Evolutionary conservation across 768 basidiomycete species (phyloP), one percentile per base, ranked within the genome.

Genomic region (Tricholoma sp.): DNA sequence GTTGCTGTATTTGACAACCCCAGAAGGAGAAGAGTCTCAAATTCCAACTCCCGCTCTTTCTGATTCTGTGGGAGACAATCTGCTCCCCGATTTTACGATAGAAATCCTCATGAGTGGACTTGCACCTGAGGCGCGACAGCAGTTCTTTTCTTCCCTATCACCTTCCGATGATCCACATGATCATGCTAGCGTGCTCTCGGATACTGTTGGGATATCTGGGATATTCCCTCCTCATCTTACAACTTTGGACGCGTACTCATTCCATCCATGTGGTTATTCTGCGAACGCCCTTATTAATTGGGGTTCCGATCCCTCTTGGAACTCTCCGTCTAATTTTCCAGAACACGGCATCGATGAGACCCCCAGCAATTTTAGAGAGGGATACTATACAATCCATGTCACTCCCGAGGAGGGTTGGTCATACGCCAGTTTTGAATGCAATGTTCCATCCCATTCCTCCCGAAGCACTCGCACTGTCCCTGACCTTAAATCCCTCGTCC

Each of bases 391-490:
- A 6, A 96, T 99, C 56, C 97, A 99, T 69, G 96, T 98, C 58
- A 99, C 97, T 0, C 97, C 97, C 24, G 97, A 98, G 72, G 86
- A 91, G 65, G 96, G 91, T 56, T 98, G 94, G 90, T 97, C 94
- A 47, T 99, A 97, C 71, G 97, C 97, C 61, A 93, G 90, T 66
- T 98, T 99, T 76, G 97, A 99, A 74, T 96, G 93, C 76, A 99
- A 99, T 72, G 84, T 97, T n/a, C 92, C 92, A 24, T 71, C 75
- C 14, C 73, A 73, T 55, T 66, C 69, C 12, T 63, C 64, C 39
- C 41, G 53, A 34, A 61, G 63, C 49, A 58, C 50, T 14, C 57
- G 50, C n/a, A 53, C 59, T 16, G 66, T 90, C 41, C 94, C 92
- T 24, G 86, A 92, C 70, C 75, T 98, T 46, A 77, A 83, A 64